Percentiles rank a stretch among this genome's conserved stretches.
phyloP scores from a whole-genome alignment of 2,329 filamentous ascomycete species.

The Phaeoacremonium minimum region DNA sequence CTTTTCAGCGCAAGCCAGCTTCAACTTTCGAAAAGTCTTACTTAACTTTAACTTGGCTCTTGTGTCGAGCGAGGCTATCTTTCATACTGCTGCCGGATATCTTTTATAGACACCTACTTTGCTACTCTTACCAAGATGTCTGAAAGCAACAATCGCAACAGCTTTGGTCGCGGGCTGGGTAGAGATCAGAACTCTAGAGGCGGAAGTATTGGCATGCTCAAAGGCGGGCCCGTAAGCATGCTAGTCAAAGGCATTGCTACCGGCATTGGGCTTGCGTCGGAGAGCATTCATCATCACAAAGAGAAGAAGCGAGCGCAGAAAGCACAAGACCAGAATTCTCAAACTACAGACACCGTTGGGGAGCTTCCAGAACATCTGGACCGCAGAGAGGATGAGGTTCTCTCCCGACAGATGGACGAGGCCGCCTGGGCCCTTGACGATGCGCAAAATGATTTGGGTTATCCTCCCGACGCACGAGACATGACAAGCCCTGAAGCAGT shows the following conservation, averaged over 20 bases:
- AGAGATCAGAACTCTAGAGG: too few species aligned
- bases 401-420: constrained; percentile 2
- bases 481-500: background rate
- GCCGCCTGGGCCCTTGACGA: constrained; percentile 8
- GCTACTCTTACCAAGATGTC: too few species aligned
- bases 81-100: too few species aligned
- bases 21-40: too few species aligned
- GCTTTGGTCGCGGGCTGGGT: too few species aligned
- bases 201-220: too few species aligned
- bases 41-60: too few species aligned
- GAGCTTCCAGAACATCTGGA: background rate
- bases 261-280: constrained; percentile 12
- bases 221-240: constrained; percentile 6
- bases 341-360: background rate
- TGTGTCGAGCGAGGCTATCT: too few species aligned
- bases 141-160: too few species aligned
- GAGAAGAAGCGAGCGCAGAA: constrained; percentile 10
- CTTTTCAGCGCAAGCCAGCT: too few species aligned
- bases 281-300: constrained; percentile 11
- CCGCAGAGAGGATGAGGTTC: background rate
- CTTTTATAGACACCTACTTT: too few species aligned
- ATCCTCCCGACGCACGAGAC: constrained; percentile 1
- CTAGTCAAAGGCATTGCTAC: constrained; percentile 10
- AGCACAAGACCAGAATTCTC: background rate
- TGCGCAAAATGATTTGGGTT: constrained; percentile 6